Evolutionary conservation across 169 alveolate genomes (phyloP), one percentile per base, ranked within the genome.

Genomic region (Eimeria praecox): DNA sequence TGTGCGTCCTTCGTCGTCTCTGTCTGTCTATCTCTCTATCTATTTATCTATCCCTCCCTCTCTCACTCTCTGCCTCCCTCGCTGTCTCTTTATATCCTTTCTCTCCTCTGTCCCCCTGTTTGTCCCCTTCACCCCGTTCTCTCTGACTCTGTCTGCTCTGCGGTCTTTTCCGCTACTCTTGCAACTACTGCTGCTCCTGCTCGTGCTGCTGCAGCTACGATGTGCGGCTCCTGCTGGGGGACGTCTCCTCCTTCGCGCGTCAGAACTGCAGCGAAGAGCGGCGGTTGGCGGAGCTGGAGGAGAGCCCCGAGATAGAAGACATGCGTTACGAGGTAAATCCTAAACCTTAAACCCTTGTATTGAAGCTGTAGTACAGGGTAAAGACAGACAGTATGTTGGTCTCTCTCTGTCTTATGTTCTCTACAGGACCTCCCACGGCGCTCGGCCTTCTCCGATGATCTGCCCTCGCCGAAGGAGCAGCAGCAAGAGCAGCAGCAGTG

Each of bases 151-250:
- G 30, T n/a, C 27, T 22, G 16, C 24, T 38, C 14, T 22, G 24
- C 4, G 16, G 59, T 66, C 33, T 10, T 33, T 8, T 8, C 78
- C 46, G 27, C 46, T 22, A 12, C 46, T 10, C 0, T n/a, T 2
- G 20, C 46, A 0, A 40, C 86, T 75, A 59, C 56, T 75, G 38
- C 40, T 20, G 86, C 59, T 54, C 73, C 80, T 86, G 92, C 78
- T 56, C n/a, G 38, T 30, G 64, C n/a, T 52, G 24, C 80, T 87
- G 83, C 95, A 90, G 95, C 40, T 90, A 90, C 62, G 95, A 90
- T 40, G 88, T 90, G 89, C 73, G 95, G 75, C 95, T 90, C 46
- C 77, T 90, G 35, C 88, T 90, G 75, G 59, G 71, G 8, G 88
- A 90, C 44, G 69, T 82, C 27, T 69, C 73, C 22, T 52, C 90